These are phyloP conservation scores for Tephrocybe sp. DNA, from an alignment of 768 basidiomycete species.

Conservation along the genomic window DNA sequence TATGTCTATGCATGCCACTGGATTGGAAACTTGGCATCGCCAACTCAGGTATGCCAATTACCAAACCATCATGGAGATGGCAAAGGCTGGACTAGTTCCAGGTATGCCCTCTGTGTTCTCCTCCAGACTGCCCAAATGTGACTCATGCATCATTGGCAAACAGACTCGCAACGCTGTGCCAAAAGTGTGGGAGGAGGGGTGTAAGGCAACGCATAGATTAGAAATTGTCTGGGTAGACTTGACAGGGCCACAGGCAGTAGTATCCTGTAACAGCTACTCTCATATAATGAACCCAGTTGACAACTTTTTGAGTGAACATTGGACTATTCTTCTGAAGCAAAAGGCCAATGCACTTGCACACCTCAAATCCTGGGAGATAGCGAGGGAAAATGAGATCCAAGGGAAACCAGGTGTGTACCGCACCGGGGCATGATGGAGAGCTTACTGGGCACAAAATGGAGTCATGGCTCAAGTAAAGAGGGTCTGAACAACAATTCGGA, in stretches of 20 bases:
- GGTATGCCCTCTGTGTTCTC: conserved; percentile 10
- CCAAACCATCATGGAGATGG: conserved; percentile 21
- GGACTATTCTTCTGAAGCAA: not conserved
- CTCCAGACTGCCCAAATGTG: not conserved
- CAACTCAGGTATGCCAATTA: conserved; percentile 28
- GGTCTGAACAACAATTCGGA: conserved; percentile 18
- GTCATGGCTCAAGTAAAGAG: conserved; percentile 10
- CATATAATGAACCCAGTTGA: conserved; percentile 3
- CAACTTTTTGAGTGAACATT: not conserved
- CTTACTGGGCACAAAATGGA: conserved; percentile 15
- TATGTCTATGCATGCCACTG: not conserved
- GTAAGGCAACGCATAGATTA: not conserved
- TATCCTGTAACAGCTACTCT: not conserved
- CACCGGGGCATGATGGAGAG: conserved; percentile 24
- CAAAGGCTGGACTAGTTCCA: conserved; percentile 6
- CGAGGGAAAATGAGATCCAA: not conserved
- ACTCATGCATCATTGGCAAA: conserved; percentile 10
- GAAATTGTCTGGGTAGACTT: conserved; percentile 11
- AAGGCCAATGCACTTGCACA: not conserved
- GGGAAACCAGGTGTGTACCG: not conserved
- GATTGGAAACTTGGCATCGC: conserved; percentile 27
- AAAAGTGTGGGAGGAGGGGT: not conserved
- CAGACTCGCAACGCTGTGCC: conserved; percentile 7
- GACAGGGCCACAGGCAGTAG: not conserved
- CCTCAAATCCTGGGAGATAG: conserved; percentile 2